Evolutionary conservation across 2,329 filamentous ascomycete species (phyloP).

Genomic region (Gliomastix tumulicola): DNA sequence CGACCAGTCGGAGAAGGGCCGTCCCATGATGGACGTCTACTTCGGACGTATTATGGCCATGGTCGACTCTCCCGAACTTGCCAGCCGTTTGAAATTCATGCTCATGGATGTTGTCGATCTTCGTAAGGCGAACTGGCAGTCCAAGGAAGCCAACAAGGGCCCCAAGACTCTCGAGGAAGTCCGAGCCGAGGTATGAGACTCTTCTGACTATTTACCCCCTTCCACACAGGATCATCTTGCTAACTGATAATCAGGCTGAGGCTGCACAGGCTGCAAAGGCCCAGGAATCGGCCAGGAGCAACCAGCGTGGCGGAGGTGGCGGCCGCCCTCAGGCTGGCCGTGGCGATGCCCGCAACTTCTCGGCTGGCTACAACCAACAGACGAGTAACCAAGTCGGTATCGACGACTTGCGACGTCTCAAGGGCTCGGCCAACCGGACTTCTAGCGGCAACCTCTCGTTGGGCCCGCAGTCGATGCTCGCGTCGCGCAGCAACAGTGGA

Average conservation of each 20-base stretch:
- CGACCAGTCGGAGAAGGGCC: slow-evolving; percentile 75
- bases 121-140: slow-evolving; percentile 68
- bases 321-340: slow-evolving; percentile 70
- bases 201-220: too few species aligned
- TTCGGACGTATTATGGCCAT: slow-evolving; percentile 82
- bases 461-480: slow-evolving; percentile 81
- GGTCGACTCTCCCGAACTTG: slow-evolving; percentile 71
- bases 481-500: slow-evolving; percentile 85
- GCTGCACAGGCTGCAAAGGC: slow-evolving; percentile 75
- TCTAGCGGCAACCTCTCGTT: slow-evolving; percentile 60
- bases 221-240: slow-evolving; percentile 6
- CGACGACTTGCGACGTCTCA: slow-evolving; percentile 85
- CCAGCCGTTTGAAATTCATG: slow-evolving; percentile 92
- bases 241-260: slow-evolving; percentile 44
- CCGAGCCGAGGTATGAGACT: slow-evolving; percentile 60
- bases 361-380: slow-evolving; percentile 61
- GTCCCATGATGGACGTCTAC: slow-evolving; percentile 85
- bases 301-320: slow-evolving; percentile 59
- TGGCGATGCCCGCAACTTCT: slow-evolving; percentile 82
- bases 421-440: slow-evolving; percentile 51
- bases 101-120: slow-evolving; percentile 90
- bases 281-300: slow-evolving; percentile 58
- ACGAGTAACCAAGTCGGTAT: slow-evolving; percentile 82
- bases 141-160: slow-evolving; percentile 87
- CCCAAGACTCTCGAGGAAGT: slow-evolving; percentile 96